Base-by-base conservation (phyloP, 345 rosid genomes). In the Salix arbutifolia region DNA sequence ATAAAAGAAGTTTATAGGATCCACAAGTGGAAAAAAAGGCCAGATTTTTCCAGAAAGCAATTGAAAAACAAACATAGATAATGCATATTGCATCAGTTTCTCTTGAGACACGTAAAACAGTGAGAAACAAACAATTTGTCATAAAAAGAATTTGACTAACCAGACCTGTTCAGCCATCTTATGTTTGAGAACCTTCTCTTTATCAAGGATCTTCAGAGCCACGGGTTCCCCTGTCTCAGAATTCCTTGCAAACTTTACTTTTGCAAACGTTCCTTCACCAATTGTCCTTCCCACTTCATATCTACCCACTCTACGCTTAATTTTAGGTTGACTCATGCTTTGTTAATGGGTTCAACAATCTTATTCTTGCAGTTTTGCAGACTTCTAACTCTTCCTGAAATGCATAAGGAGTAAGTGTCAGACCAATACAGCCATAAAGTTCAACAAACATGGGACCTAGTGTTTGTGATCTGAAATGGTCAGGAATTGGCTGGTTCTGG, bases 261-360 rank as follows among this genome's bases (percentile, higher is more conserved):
- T 96, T 6, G 98, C 99, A 86, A 96, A 96, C 67, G 99, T 87
- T 67, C 99, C 98, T 77, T 96, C 99, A 1, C 99, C 99, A 76
- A 96, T 92, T 23, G 98, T 96, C 85, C 99, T 88, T 71, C 99
- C 99, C 67, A 96, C 88, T 72, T 96, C 98, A 81, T 91, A 96
- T 82, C 89, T 93, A 25, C 99, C 99, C 35, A 96, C 94, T 26
- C 89, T 80, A 35, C 93, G 92, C 86, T 95, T 95, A 5, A 88
- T 86, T 85, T 88, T 91, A 81, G 92, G 84, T 73, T 85, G 91
- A 83, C 84, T 88, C 96, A 89, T 89, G 44, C 33, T 81, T 42
- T 40, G 61, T 77, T 77, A 74, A 26, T 46, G 35, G 62, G 31
- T 66, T 74, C 25, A 78, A 46, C 50, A 65, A 58, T 70, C 77